Evolutionary conservation across 108 stramenopile species (phyloP), one percentile per base, ranked within the genome.

Genomic region (Stephanodiscus minutulus): DNA sequence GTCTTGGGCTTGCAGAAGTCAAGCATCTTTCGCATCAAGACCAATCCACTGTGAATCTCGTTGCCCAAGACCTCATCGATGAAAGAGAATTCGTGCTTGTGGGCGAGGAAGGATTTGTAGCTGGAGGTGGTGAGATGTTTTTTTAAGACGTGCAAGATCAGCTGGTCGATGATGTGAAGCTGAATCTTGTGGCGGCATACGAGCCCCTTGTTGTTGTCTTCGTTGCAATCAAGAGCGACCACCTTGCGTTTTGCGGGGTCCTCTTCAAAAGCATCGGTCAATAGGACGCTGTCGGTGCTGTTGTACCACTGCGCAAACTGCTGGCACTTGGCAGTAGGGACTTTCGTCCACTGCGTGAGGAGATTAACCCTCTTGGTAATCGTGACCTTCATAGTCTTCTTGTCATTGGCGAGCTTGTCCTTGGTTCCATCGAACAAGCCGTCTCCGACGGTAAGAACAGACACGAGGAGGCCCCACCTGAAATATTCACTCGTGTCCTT

Each of bases 71-170:
- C 7, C 50, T 52, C n/a, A 1, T 52, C 50, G 5, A 52, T 24
- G 50, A 52, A 52, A 6, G 50, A 24, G 24, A 52, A 52, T 4
- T 52, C 22, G 24, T 21, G 3, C 50, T 52, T 52, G 50, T 52
- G 50, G 50, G 50, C 50, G n/a, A 52, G 50, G 50, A 52, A 52
- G 20, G 50, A 52, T 7, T 52, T 52, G 50, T 24, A 52, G 7
- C 1, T 24, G 7, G 20, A 24, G 50, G 20, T 21, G 3, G 50
- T 52, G 50, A 52, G 20, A 10, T 52, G 50, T 6, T 52, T 52
- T 5, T 24, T 21, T 2, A 52, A 4, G 5, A 24, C 22, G 24
- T 24, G 50, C 22, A 52, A 24, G 22, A 24, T 2, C 22, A 52
- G 50, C 22, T 52, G 20, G 24, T 21, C 20, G 7, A 52, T 5